Evolutionary conservation across 805 yeast genomes (phyloP), one percentile per base, ranked within the genome.

Genomic region (Cyberlindnera veronae): DNA sequence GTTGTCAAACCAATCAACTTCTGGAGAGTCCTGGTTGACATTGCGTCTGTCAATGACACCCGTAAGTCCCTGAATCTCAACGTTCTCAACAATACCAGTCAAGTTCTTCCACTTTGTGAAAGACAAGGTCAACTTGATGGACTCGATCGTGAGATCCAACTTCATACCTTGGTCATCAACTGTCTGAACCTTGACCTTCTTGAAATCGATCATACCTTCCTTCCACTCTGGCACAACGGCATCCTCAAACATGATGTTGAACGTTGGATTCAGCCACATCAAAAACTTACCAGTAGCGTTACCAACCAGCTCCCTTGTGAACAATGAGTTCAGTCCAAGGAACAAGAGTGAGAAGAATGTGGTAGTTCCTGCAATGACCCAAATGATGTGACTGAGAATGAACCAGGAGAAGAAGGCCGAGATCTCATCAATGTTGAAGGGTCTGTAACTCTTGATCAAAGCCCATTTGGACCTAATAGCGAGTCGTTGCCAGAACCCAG

Each of bases 191-290:
- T 77, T 72, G 38, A 95, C 93, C 50, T 85, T 84, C 40, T 79
- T 76, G 60, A 91, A 82, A 41, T 81, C 77, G 42, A 90, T 87
- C 50, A 79, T 82, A 1, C 96, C 93, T 48, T 82, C 85, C 41
- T 78, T 74, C 96, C 96, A 91, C 44, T 87, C 88, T 0, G 97
- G 96, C 2, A 87, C 91, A 42, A 89, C 79, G 0, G 96, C 97
- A 55, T 78, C 85, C 58, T 87, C 95, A 51, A 91, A 91, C 3
- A 79, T 79, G 11, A 90, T 89, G 7, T 81, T 78, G 44, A 90
- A 68, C 16, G 84, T 87, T 4, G 95, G 83, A 53, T 84, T 85
- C 30, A 63, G 51, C 41, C 74, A 72, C 26, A 95, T 88, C 39
- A 90, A 72, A 36, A 84, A 60, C 52, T 81, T 84, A 3, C 96